A percentile compares a stretch with the other conserved stretches of the same genome.
phyloP scores from a whole-genome alignment of 176 grass and related monocot genomes.

The Triticum turgidum region DNA sequence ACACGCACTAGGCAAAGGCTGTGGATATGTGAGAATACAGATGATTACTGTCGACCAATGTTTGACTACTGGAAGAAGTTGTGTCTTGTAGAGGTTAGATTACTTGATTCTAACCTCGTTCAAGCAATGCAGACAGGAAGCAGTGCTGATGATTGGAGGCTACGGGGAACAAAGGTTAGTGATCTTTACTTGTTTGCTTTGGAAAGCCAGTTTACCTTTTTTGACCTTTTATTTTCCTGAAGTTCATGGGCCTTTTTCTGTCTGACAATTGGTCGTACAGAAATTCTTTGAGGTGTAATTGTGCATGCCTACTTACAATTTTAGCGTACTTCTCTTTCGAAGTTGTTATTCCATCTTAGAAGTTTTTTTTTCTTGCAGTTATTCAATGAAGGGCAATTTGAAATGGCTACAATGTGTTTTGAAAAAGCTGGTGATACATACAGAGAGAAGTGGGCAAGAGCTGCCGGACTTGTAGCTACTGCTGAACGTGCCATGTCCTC shows the following conservation, averaged over 20 bases:
- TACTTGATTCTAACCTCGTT: slow-evolving; percentile 59
- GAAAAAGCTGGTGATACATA: slow-evolving; percentile 76
- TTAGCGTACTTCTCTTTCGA: not conserved
- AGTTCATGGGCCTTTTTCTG: not conserved
- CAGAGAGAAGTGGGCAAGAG: slow-evolving; percentile 72
- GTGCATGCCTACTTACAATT: not conserved
- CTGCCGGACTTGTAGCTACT: slow-evolving; percentile 64
- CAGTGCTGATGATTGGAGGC: slow-evolving; percentile 73
- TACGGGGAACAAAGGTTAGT: slow-evolving; percentile 70
- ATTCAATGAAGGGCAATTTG: slow-evolving; percentile 78
- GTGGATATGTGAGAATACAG: slow-evolving; percentile 81
- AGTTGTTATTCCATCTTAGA: not conserved
- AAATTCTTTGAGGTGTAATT: not conserved
- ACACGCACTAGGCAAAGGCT: slow-evolving; percentile 85
- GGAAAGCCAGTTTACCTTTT: not conserved
- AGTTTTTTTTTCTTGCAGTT: slow-evolving; percentile 39
- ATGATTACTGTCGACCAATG: slow-evolving; percentile 68
- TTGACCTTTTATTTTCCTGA: not conserved
- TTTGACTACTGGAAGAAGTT: slow-evolving; percentile 91
- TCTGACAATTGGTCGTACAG: not conserved
- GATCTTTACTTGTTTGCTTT: slow-evolving; percentile 3
- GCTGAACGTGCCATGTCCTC: slow-evolving; percentile 52
- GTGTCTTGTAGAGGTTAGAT: slow-evolving; percentile 70
- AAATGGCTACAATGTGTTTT: slow-evolving; percentile 88
- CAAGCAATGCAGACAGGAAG: slow-evolving; percentile 67